These are phyloP conservation scores for Populus deltoides DNA, from an alignment of 345 rosid species.

Conservation along the genomic window DNA sequence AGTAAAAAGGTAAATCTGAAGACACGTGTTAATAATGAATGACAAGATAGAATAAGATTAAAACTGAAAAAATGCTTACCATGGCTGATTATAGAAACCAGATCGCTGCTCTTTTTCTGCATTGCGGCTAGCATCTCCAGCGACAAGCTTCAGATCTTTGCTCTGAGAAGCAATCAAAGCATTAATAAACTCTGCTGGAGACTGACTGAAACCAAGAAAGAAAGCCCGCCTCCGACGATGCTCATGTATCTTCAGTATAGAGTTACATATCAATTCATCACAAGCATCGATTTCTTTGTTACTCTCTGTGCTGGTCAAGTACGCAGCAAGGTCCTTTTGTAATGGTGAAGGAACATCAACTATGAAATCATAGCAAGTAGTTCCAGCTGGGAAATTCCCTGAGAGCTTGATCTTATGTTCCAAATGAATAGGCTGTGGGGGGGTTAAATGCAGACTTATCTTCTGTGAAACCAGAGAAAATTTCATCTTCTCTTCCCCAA, in stretches of 20 bases:
- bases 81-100: constrained; percentile 50
- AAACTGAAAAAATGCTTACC: constrained; percentile 24
- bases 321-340: constrained; percentile 44
- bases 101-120: constrained; percentile 40
- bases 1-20: not conserved
- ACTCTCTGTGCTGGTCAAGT: constrained; percentile 41
- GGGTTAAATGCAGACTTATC: constrained; percentile 45
- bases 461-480: constrained; percentile 46
- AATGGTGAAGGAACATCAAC: constrained; percentile 54
- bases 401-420: constrained; percentile 59
- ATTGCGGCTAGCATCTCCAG: constrained; percentile 42
- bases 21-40: not conserved
- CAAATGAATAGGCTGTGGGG: constrained; percentile 53
- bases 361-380: constrained; percentile 51
- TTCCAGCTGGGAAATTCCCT: constrained; percentile 48
- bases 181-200: constrained; percentile 56
- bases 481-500: constrained; percentile 55
- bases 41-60: not conserved
- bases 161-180: constrained; percentile 50
- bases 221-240: constrained; percentile 53
- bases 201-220: constrained; percentile 59
- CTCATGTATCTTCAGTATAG: constrained; percentile 48
- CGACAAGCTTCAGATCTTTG: constrained; percentile 53
- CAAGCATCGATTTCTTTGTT: constrained; percentile 48
- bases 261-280: constrained; percentile 39